Evolutionary conservation across 83 land plant species (phyloP).

Genomic region (Picea engelmannii): DNA sequence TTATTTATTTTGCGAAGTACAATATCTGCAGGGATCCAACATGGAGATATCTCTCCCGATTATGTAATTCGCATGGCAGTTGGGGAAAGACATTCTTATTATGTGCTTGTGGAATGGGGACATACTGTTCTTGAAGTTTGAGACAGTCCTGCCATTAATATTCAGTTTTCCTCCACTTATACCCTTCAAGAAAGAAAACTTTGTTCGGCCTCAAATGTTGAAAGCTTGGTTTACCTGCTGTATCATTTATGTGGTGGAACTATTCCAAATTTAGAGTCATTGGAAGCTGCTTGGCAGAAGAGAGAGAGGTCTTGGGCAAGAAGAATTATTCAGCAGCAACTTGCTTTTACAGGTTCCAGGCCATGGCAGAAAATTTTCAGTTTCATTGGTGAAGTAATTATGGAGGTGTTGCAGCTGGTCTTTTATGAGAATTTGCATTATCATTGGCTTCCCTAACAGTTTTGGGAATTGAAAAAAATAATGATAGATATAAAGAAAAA

Average conservation of each 20-base stretch:
- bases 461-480: too few species aligned
- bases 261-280: constrained; percentile 82
- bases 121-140: constrained; percentile 89
- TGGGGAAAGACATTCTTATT: constrained; percentile 65
- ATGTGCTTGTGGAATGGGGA: constrained; percentile 52
- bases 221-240: constrained; percentile 87
- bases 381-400: too few species aligned
- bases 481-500: too few species aligned
- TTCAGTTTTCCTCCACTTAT: constrained; percentile 84
- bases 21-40: constrained; percentile 75
- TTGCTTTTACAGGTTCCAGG: too few species aligned
- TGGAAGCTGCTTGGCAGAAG: constrained; percentile 92
- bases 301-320: constrained; percentile 87
- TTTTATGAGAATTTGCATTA: too few species aligned
- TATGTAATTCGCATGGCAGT: constrained; percentile 76
- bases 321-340: constrained; percentile 80
- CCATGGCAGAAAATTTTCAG: too few species aligned
- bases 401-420: too few species aligned
- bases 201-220: constrained; percentile 93
- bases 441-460: too few species aligned
- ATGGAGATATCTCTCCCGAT: constrained; percentile 89
- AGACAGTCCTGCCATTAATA: constrained; percentile 83
- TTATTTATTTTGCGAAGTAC: constrained; percentile 74
- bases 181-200: constrained; percentile 95
- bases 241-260: constrained; percentile 75